These are phyloP conservation scores for Dactylellina leptospora DNA, from an alignment of 2,329 filamentous ascomycete species.

Conservation along the genomic window DNA sequence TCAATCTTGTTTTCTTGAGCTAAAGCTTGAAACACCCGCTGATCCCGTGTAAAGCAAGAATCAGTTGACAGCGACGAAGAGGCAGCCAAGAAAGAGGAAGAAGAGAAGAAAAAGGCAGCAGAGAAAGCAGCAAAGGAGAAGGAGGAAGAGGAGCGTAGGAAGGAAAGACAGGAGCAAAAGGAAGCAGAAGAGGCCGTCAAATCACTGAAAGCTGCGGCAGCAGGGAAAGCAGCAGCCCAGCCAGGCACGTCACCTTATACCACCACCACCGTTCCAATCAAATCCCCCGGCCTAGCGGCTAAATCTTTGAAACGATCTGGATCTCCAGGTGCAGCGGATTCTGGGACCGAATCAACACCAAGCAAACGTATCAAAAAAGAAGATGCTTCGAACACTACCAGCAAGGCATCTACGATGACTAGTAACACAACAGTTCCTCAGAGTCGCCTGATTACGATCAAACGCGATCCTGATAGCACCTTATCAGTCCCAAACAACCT, in stretches of 20 bases:
- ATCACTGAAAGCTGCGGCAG: conserved; percentile 51
- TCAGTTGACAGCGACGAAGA: conserved; percentile 62
- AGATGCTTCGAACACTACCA: conserved; percentile 32
- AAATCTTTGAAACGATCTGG: conserved; percentile 53
- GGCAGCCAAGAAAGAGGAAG: conserved; percentile 62
- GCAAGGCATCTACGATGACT: conserved; percentile 7
- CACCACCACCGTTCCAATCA: conserved; percentile 42
- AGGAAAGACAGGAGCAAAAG: conserved; percentile 46
- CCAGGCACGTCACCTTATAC: conserved; percentile 49
- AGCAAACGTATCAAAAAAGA: conserved; percentile 52
- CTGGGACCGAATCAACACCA: conserved; percentile 34
- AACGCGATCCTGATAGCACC: conserved; percentile 55
- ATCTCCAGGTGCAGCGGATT: conserved; percentile 48
- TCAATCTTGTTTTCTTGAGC: not conserved
- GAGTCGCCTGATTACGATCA: conserved; percentile 54
- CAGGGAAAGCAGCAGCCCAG: conserved; percentile 48
- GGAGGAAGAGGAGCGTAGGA: conserved; percentile 47
- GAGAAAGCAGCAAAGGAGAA: conserved; percentile 54
- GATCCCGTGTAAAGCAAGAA: conserved; percentile 59
- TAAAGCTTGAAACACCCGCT: conserved; percentile 55
- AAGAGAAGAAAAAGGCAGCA: conserved; percentile 60
- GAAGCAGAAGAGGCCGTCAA: conserved; percentile 51
- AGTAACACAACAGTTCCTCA: conserved; percentile 29
- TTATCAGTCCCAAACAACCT: conserved; percentile 30
- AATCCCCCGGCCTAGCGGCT: conserved; percentile 45